Base-by-base conservation (phyloP, 805 yeast species). In the Yarrowia sp. region DNA sequence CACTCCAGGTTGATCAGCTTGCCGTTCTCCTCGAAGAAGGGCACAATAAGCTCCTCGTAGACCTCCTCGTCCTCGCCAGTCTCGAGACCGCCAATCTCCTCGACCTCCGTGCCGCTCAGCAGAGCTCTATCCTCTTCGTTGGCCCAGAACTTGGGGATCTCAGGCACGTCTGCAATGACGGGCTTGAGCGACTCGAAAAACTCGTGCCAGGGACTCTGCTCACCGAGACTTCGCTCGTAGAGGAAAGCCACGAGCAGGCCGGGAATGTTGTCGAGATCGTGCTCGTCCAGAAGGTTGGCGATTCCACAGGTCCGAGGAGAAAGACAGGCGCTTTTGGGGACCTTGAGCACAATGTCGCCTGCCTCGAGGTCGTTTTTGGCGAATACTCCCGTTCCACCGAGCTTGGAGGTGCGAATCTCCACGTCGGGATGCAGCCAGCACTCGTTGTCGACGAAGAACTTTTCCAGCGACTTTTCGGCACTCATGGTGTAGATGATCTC, bases 351-450 rank as follows among this genome's bases (percentile, higher is more conserved):
- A 10, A 70, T 70, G 0, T 74, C 72, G 36, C 72, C 78, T 32
- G 70, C 70, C 7, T 70, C 72, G 9, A 83, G 68, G 27, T 77
- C 76, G 27, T 67, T 62, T 6, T 70, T 73, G 6, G 88, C 85
- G 70, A 87, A 87, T 0, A 90, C 93, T 6, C 96, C 96, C 2
- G 83, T 66, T 0, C 96, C 96, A 2, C 89, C 90, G 2, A 75
- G 63, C 3, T 72, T 66, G 0, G 90, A 83, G n/a, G 67, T 64
- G 33, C 72, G 76, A 1, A 87, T 71, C 36, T 77, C 76, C 10
- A 86, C 69, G 1, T 76, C 78, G 6, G 78, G 71, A 63, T 82
- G 78, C 81, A 90, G 83, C 63, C 76, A 79, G 0, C 86, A 80
- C 60, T 82, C 78, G 60, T 82, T 79, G 3, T 74, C 70, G 16